These are phyloP conservation scores for Lactifluus subvellereus DNA, from an alignment of 768 basidiomycete genomes.

Conservation along the genomic window DNA sequence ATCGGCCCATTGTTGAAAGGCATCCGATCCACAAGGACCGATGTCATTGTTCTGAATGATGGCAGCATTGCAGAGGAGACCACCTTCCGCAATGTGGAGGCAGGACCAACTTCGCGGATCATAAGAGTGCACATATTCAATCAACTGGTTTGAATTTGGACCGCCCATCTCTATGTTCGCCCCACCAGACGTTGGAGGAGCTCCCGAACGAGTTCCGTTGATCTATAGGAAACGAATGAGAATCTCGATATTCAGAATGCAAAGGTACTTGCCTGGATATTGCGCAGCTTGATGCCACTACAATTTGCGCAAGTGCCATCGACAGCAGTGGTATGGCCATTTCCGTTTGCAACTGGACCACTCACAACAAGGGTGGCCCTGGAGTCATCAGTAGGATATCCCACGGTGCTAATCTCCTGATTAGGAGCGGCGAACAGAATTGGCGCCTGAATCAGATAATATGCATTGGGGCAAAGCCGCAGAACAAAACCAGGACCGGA, in stretches of 20 bases:
- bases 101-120: constrained; percentile 83
- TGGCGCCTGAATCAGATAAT: constrained; percentile 61
- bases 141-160: constrained; percentile 58
- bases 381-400: constrained; percentile 61
- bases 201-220: constrained; percentile 60
- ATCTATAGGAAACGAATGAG: constrained; percentile 44
- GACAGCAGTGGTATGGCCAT: constrained; percentile 68
- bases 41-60: constrained; percentile 79
- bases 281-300: constrained; percentile 54
- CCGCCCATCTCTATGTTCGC: constrained; percentile 88
- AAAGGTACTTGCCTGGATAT: constrained; percentile 53
- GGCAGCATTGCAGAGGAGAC: constrained; percentile 54
- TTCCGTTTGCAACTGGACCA: constrained; percentile 56
- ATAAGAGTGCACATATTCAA: constrained; percentile 71
- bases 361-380: constrained; percentile 66
- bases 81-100: constrained; percentile 69
- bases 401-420: constrained; percentile 78
- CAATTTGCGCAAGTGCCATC: constrained; percentile 60
- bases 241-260: background rate
- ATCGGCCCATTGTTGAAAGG: constrained; percentile 73
- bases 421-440: constrained; percentile 58
- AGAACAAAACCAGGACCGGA: constrained; percentile 64
- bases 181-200: constrained; percentile 49
- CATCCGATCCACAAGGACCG: constrained; percentile 65
- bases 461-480: constrained; percentile 53